Percentiles rank a stretch among this genome's conserved stretches.
Evolutionary conservation across 2,329 filamentous ascomycete species (phyloP).

Genomic region (Cladophialophora exuberans): DNA sequence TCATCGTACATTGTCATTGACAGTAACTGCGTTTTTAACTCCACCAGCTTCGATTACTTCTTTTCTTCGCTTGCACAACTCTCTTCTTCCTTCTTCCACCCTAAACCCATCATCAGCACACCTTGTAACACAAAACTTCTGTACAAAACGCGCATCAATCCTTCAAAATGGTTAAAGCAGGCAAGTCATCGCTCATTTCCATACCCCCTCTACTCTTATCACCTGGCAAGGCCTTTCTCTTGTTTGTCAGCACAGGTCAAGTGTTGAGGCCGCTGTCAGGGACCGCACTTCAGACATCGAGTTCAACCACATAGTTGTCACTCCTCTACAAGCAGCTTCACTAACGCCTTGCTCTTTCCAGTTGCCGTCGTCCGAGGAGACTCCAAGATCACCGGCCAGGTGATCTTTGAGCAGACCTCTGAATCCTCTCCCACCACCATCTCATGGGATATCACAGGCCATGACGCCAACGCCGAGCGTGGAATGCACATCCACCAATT

Average conservation of each 20-base stretch:
- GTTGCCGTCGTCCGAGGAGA: conserved; percentile 98
- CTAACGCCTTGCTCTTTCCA: conserved; percentile 47
- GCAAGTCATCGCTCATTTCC: conserved; percentile 58
- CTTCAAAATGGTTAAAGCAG: conserved; percentile 98
- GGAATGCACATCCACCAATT: conserved; percentile 99
- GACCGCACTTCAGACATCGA: conserved; percentile 17
- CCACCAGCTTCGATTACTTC: conserved; percentile 21
- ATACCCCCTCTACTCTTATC: neutral
- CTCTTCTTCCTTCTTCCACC: conserved; percentile 20
- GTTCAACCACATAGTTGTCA: conserved; percentile 11
- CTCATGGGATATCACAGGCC: conserved; percentile 87
- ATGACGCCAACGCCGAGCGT: conserved; percentile 94
- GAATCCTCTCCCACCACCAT: conserved; percentile 83
- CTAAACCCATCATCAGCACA: conserved; percentile 4
- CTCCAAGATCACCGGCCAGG: conserved; percentile 90
- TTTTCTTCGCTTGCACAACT: neutral
- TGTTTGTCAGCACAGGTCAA: conserved; percentile 19
- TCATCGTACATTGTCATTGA: conserved; percentile 11
- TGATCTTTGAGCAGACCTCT: conserved; percentile 89
- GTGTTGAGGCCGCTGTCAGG: neutral
- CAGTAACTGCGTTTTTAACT: conserved; percentile 5
- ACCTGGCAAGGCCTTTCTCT: neutral
- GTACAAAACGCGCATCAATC: conserved; percentile 39
- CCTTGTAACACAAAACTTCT: conserved; percentile 1
- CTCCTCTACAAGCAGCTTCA: neutral